Conservation (phyloP, 495 filamentous ascomycete genomes). For the Annulohypoxylon nitens region DNA sequence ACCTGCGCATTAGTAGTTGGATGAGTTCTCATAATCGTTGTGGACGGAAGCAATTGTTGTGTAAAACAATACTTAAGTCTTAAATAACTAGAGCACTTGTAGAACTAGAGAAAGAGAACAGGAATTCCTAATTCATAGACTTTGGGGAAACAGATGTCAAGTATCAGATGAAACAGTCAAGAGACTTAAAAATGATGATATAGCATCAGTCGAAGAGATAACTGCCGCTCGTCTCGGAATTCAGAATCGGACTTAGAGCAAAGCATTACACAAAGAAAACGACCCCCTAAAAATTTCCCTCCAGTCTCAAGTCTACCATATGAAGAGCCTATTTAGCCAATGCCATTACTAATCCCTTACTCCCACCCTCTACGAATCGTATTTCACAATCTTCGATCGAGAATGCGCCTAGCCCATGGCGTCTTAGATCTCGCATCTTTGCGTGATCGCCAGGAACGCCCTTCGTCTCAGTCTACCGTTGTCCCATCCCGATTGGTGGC, state of each 20-base stretch:
- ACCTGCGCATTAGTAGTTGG: too few species aligned
- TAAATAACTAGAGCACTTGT: too few species aligned
- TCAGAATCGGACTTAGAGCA: not conserved
- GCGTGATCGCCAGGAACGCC: conserved; percentile 37
- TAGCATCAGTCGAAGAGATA: too few species aligned
- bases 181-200: not conserved
- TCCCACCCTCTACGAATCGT: conserved; percentile 6
- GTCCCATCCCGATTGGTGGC: conserved; percentile 35
- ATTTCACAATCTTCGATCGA: conserved; percentile 18
- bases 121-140: too few species aligned
- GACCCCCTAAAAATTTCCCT: not conserved
- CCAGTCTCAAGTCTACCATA: not conserved
- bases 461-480: too few species aligned
- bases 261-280: not conserved
- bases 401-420: conserved; percentile 25
- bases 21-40: too few species aligned
- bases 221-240: conserved; percentile 35
- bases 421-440: conserved; percentile 44
- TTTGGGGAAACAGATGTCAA: not conserved
- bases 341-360: conserved; percentile 10
- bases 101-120: too few species aligned
- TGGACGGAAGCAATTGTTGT: too few species aligned
- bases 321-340: conserved; percentile 34
- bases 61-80: too few species aligned
- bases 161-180: not conserved